Evolutionary conservation across 495 filamentous ascomycete species (phyloP).

Genomic region (Annulohypoxylon bovei): DNA sequence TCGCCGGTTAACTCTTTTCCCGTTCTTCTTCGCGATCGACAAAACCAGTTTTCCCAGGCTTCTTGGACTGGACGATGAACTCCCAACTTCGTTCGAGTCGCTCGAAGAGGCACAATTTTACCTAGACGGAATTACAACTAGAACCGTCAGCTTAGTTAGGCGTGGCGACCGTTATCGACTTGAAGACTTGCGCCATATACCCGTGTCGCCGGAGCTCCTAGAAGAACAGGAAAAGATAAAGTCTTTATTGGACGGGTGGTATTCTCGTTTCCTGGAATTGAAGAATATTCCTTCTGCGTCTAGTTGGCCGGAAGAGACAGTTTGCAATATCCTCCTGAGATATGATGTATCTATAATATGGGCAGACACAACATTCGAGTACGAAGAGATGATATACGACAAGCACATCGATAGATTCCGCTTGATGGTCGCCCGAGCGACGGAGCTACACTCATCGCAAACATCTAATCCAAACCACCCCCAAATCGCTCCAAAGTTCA

Average conservation of each 20-base stretch:
- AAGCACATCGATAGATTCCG: constrained; percentile 50
- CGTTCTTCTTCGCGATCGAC: constrained; percentile 45
- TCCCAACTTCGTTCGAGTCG: constrained; percentile 24
- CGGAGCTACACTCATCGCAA: constrained; percentile 32
- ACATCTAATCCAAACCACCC: neutral
- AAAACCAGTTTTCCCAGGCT: constrained; percentile 36
- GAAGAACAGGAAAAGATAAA: constrained; percentile 21
- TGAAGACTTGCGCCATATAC: constrained; percentile 14
- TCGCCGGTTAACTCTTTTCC: constrained; percentile 52
- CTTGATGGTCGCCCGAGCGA: constrained; percentile 48
- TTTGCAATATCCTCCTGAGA: constrained; percentile 28
- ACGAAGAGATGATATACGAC: constrained; percentile 52
- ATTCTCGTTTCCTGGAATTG: constrained; percentile 37
- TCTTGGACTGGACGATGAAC: constrained; percentile 26
- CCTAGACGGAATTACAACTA: constrained; percentile 38
- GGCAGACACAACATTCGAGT: constrained; percentile 50
- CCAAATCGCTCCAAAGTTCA: constrained; percentile 46
- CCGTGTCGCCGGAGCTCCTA: constrained; percentile 25
- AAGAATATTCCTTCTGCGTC: neutral
- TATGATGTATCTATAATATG: constrained; percentile 44
- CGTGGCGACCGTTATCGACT: constrained; percentile 39
- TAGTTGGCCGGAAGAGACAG: neutral
- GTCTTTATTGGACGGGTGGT: constrained; percentile 39
- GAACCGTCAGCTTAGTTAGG: constrained; percentile 47
- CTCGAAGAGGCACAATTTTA: constrained; percentile 35